Percentiles rank a stretch among this genome's conserved stretches.
These are phyloP conservation scores for Chrysochromulina tobinii DNA, from an alignment of 78 protist species.

Conservation along the genomic window DNA sequence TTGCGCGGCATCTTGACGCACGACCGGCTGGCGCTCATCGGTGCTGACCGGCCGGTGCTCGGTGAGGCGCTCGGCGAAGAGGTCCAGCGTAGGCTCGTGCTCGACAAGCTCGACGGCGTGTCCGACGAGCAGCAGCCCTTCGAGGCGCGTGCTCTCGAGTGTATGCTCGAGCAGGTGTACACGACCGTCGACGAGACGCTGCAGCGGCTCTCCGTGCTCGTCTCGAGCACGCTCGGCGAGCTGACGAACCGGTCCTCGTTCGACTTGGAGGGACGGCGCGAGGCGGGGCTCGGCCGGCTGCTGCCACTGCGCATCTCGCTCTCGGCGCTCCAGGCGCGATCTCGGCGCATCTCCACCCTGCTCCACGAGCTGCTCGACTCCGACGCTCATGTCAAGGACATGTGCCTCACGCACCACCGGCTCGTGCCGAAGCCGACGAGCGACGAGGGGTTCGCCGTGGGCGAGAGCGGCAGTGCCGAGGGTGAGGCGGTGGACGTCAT, in stretches of 20 bases:
- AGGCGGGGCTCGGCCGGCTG: neutral
- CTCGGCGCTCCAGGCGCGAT: neutral
- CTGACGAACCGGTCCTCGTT: neutral
- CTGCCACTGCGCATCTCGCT: slow-evolving; percentile 7
- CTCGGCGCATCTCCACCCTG: too few species aligned
- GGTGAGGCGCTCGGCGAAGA: neutral
- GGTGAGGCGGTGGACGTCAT: too few species aligned
- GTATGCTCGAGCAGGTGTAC: neutral
- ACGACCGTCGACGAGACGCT: neutral
- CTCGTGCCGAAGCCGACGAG: too few species aligned
- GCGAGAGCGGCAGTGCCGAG: too few species aligned
- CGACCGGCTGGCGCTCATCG: neutral
- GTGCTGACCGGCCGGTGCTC: neutral
- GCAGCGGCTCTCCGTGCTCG: neutral
- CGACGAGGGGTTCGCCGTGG: too few species aligned
- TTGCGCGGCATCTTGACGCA: neutral
- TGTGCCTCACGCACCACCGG: too few species aligned
- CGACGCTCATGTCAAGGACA: too few species aligned
- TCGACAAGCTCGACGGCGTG: neutral
- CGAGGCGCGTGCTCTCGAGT: neutral
- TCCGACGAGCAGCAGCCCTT: neutral
- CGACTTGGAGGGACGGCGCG: neutral
- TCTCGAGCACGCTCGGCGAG: neutral
- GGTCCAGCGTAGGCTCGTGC: neutral
- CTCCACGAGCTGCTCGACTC: too few species aligned